phyloP scores from a whole-genome alignment of 2,329 filamentous ascomycete species.

The Didymella segeticola region DNA sequence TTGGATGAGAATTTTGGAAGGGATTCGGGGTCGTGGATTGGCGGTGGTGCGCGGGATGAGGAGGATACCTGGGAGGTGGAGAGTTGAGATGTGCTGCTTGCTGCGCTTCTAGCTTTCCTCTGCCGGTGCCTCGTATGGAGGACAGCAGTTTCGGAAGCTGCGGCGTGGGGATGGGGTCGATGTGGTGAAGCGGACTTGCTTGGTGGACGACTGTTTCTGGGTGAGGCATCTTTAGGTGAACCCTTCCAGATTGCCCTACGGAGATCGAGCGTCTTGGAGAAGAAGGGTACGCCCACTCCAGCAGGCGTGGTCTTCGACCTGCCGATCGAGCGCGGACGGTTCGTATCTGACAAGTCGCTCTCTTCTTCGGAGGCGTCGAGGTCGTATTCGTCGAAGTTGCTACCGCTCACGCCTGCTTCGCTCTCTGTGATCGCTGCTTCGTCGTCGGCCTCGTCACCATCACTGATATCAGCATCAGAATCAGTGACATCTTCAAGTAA shows the following conservation, averaged over 20 bases:
- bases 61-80: slow-evolving; percentile 32
- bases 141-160: slow-evolving; percentile 40
- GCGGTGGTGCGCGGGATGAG: slow-evolving; percentile 50
- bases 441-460: slow-evolving; percentile 33
- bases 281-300: slow-evolving; percentile 30
- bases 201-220: slow-evolving; percentile 25
- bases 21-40: slow-evolving; percentile 61
- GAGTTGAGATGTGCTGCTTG: slow-evolving; percentile 27
- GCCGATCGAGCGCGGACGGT: slow-evolving; percentile 17
- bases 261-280: slow-evolving; percentile 37
- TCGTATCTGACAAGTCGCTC: slow-evolving; percentile 19
- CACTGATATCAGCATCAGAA: slow-evolving; percentile 48
- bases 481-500: slow-evolving; percentile 42
- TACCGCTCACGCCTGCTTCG: slow-evolving; percentile 38
- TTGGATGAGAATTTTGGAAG: slow-evolving; percentile 73
- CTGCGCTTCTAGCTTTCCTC: slow-evolving; percentile 20
- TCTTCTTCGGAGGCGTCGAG: slow-evolving; percentile 43
- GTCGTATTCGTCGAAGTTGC: slow-evolving; percentile 45
- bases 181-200: slow-evolving; percentile 33
- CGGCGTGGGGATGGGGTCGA: slow-evolving; percentile 31
- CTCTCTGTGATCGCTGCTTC: slow-evolving; percentile 42
- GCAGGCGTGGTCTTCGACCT: slow-evolving; percentile 33
- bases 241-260: slow-evolving; percentile 38
- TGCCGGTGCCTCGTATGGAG: slow-evolving; percentile 1
- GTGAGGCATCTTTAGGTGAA: slow-evolving; percentile 17